Percentiles rank a stretch among this genome's conserved stretches.
Conservation (phyloP, 2,329 filamentous ascomycete species). For the Tolypocladium endophyticum region DNA sequence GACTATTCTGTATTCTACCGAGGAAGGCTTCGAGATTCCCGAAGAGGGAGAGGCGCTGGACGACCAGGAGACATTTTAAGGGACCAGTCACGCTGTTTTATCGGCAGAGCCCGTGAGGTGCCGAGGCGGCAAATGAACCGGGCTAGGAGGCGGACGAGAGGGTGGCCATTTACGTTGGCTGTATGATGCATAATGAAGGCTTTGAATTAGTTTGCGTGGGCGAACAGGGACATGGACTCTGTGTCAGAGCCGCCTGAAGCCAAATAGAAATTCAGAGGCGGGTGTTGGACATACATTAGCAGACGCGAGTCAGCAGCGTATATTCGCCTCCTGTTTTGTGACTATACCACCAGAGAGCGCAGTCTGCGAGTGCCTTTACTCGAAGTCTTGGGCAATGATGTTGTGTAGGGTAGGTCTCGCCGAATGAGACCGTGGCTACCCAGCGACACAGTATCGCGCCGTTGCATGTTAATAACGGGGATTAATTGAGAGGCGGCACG, state of each 20-base stretch:
- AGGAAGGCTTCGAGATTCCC: constrained; percentile 86
- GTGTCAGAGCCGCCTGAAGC: not conserved
- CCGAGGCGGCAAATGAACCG: not conserved
- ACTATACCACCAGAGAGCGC: not conserved
- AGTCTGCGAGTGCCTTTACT: not conserved
- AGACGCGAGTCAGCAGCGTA: not conserved
- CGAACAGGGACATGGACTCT: not conserved
- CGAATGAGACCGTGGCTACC: too few relatives aligned
- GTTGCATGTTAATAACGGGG: not conserved
- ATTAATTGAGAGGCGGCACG: not conserved
- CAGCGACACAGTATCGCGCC: too few relatives aligned
- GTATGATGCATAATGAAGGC: constrained; percentile 3
- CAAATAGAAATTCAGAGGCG: not conserved
- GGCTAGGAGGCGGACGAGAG: not conserved
- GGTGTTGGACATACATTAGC: not conserved
- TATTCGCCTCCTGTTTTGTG: not conserved
- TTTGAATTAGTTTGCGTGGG: not conserved
- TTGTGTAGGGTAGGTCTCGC: not conserved
- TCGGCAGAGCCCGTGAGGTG: constrained; percentile 1
- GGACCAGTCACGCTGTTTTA: not conserved
- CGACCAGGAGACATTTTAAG: constrained; percentile 71
- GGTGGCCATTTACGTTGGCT: not conserved
- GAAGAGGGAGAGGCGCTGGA: constrained; percentile 61
- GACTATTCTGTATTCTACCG: constrained; percentile 91
- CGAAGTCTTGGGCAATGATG: not conserved